These are phyloP conservation scores for Aspergillus sp. DNA, from an alignment of 2,329 filamentous ascomycete species.

Conservation along the genomic window DNA sequence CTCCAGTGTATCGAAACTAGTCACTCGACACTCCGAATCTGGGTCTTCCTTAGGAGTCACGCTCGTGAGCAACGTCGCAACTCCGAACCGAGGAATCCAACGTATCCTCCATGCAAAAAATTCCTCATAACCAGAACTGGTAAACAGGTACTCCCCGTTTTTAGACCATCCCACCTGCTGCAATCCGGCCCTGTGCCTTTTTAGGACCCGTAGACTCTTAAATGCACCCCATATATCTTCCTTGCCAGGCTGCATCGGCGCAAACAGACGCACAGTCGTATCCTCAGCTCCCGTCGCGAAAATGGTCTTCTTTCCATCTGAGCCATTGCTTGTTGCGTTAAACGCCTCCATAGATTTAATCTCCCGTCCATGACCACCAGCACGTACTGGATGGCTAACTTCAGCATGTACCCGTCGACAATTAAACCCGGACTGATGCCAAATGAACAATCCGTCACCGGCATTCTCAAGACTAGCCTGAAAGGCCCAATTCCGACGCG, in stretches of 20 bases:
- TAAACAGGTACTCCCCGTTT: constrained; percentile 66
- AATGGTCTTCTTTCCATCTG: constrained; percentile 22
- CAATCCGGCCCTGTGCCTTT: constrained; percentile 74
- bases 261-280: constrained; percentile 65
- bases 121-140: constrained; percentile 80
- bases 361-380: constrained; percentile 78
- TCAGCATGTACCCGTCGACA: constrained; percentile 34
- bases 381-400: constrained; percentile 49
- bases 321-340: constrained; percentile 4
- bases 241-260: constrained; percentile 11
- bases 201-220: constrained; percentile 57
- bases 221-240: constrained; percentile 23
- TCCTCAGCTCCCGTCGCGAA: constrained; percentile 66
- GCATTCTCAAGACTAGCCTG: constrained; percentile 17
- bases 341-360: constrained; percentile 59
- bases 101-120: constrained; percentile 75
- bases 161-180: constrained; percentile 71
- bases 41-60: constrained; percentile 43
- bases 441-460: constrained; percentile 56
- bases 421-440: constrained; percentile 62
- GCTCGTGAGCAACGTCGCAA: constrained; percentile 49
- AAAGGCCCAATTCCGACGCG: constrained; percentile 69
- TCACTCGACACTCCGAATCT: constrained; percentile 67
- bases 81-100: constrained; percentile 45
- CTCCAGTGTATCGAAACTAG: constrained; percentile 61